Evolutionary conservation across 2,329 filamentous ascomycete species (phyloP), one percentile per base, ranked within the genome.

Genomic region (Diplodia mutila): DNA sequence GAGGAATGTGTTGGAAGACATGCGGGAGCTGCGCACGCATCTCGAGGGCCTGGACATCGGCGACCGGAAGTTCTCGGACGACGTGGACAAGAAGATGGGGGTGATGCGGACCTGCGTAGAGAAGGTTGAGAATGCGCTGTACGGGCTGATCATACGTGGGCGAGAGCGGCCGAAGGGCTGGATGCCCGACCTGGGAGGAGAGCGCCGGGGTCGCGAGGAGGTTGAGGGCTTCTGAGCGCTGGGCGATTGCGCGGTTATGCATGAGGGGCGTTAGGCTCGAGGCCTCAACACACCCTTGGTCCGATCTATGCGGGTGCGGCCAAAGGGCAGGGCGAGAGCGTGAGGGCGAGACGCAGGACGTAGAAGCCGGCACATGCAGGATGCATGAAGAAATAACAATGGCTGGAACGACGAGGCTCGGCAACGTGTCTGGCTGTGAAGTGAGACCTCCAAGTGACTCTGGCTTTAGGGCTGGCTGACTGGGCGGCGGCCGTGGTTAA

Each of bases 101-200:
- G 90, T 94, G 0, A 97, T 97, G 91, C 86, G 90, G 74, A 87
- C 87, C 75, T 96, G 93, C 77, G 93, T 99, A 29, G 89, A 91
- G 75, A 99, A 99, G 84, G 95, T 99, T 12, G 95, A 99, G 85
- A 89, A 88, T 71, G 87, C 94, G 27, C 89, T 93, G 34, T 99
- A 98, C 78, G 93, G 93, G 4, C 87, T 97, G 72, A 88, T 90
- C 34, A 91, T 99, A 25, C 85, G 95, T 64, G 94, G 94, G 0
- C 91, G 90, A 64, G 95, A 99, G 83, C 83, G 93, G 70, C 94
- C 94, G 0, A 92, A 91, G 75, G 94, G 94, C 0, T 98, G 94
- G 94, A 86, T 95, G 75, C 94, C 94, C 4, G 94, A 97, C 75
- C 79, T 92, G 75, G 80, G 81, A 27, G 80, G 74, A 25, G 79